Evolutionary conservation across 768 basidiomycete species (phyloP).

Genomic region (Brasilioporus rufonigricans): DNA sequence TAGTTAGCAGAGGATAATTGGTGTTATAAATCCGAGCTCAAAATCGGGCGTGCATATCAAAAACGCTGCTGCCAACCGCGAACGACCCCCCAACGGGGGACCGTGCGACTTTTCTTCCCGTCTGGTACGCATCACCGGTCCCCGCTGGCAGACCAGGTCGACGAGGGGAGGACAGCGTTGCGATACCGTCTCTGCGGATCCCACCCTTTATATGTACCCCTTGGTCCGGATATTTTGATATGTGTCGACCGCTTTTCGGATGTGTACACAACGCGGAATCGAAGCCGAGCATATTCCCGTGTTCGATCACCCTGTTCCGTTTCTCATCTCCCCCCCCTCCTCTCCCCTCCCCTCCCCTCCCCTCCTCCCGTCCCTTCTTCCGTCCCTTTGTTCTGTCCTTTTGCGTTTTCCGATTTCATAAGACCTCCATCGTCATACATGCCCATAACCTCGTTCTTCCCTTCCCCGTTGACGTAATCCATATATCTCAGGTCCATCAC

Average conservation of each 20-base stretch:
- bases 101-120: constrained; percentile 30
- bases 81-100: constrained; percentile 11
- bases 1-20: constrained; percentile 17
- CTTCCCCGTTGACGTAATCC: constrained; percentile 1
- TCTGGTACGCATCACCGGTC: constrained; percentile 2
- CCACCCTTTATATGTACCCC: constrained; percentile 11
- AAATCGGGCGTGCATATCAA: constrained; percentile 35
- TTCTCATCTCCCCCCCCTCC: not conserved
- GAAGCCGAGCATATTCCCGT: constrained; percentile 19
- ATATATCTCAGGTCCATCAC: not conserved
- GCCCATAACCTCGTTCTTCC: not conserved
- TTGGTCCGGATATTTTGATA: constrained; percentile 13
- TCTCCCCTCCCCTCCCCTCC: not conserved
- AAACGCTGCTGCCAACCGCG: constrained; percentile 23
- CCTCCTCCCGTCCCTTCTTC: not conserved
- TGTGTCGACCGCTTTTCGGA: constrained; percentile 17
- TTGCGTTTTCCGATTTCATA: not conserved
- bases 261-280: constrained; percentile 17
- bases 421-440: not conserved
- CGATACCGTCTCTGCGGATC: constrained; percentile 2
- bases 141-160: not conserved
- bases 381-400: not conserved
- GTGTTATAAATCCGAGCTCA: constrained; percentile 32
- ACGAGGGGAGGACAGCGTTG: not conserved
- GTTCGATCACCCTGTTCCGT: constrained; percentile 12